Conservation (phyloP, 208 protist genomes). For the Angomonas deanei region DNA sequence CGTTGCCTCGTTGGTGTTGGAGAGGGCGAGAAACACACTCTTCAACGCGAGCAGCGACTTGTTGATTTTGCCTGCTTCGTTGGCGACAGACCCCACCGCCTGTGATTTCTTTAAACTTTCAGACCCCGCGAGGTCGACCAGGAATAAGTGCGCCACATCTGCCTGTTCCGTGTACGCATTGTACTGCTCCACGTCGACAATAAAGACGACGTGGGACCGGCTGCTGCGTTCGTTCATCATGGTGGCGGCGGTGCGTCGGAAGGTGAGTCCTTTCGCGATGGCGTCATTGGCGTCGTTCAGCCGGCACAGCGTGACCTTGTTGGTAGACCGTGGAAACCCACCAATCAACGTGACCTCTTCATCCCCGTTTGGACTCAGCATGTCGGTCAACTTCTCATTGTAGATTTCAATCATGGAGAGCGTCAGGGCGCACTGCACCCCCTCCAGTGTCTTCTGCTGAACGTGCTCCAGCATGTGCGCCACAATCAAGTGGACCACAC, state of each 20-base stretch:
- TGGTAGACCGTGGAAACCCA: slow-evolving; percentile 71
- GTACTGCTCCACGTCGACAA: slow-evolving; percentile 84
- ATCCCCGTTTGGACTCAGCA: slow-evolving; percentile 76
- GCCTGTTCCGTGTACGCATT: slow-evolving; percentile 84
- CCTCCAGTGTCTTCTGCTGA: slow-evolving; percentile 73
- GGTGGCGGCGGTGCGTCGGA: slow-evolving; percentile 88
- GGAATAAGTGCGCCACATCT: slow-evolving; percentile 92
- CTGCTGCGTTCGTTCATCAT: slow-evolving; percentile 95
- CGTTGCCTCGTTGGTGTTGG: slow-evolving; percentile 75
- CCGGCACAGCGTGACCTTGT: slow-evolving; percentile 59
- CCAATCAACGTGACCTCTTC: slow-evolving; percentile 79
- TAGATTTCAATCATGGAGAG: slow-evolving; percentile 93
- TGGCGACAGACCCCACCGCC: slow-evolving; percentile 71
- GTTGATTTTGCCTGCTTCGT: slow-evolving; percentile 92
- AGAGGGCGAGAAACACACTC: slow-evolving; percentile 89
- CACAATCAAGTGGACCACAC: slow-evolving; percentile 90
- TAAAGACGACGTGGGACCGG: slow-evolving; percentile 97
- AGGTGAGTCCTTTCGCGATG: slow-evolving; percentile 56
- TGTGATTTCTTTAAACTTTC: slow-evolving; percentile 93
- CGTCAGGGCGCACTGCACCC: slow-evolving; percentile 80
- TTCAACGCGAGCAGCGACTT: slow-evolving; percentile 90
- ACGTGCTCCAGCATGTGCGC: slow-evolving; percentile 89
- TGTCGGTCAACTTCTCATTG: slow-evolving; percentile 88
- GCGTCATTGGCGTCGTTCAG: slow-evolving; percentile 73
- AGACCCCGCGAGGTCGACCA: slow-evolving; percentile 95